phyloP scores from a whole-genome alignment of 129 eudicot species.

The Heracleum sosnowskyi region DNA sequence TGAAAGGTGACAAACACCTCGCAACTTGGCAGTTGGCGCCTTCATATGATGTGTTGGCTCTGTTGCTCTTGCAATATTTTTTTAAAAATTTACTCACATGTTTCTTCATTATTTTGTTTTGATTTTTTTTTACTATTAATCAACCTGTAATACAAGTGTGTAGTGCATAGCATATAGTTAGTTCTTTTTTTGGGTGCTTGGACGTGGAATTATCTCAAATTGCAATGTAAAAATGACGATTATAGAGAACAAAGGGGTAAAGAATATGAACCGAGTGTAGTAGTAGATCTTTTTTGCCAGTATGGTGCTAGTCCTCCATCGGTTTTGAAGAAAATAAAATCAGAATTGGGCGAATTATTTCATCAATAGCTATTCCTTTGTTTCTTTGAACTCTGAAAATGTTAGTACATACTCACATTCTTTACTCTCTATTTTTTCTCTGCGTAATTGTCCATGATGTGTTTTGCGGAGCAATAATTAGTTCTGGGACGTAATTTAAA shows the following conservation, averaged over 20 bases:
- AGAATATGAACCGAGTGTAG: background rate
- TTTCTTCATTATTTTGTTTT: background rate
- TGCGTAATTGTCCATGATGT: no score
- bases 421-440: no score
- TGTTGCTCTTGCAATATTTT: background rate
- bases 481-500: no score
- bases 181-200: background rate
- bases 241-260: background rate
- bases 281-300: background rate
- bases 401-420: background rate
- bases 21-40: background rate
- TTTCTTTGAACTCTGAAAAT: background rate
- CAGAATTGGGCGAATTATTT: background rate
- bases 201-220: background rate
- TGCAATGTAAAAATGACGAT: background rate
- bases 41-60: background rate
- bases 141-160: background rate
- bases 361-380: background rate
- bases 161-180: background rate
- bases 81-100: background rate
- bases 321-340: background rate
- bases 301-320: background rate
- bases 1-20: background rate
- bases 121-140: background rate
- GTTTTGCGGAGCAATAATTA: no score